phyloP scores from a whole-genome alignment of 1,284 basidiomycete genomes.

The Melanopsichium pennsylvanicum region DNA sequence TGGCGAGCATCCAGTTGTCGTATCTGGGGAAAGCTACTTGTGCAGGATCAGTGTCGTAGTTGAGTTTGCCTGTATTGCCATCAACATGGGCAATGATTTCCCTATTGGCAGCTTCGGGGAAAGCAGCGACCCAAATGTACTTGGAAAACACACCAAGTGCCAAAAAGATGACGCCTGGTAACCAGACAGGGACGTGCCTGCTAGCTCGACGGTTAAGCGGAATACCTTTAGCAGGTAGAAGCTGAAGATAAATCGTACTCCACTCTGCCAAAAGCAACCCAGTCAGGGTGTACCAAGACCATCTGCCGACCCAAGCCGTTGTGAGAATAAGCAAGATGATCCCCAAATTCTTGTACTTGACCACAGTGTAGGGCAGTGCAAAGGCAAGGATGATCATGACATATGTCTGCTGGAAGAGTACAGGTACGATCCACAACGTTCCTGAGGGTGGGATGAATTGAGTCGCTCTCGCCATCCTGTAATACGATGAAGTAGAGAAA shows the following conservation, averaged over 20 bases:
- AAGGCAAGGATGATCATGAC: constrained; percentile 48
- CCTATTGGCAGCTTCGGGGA: constrained; percentile 20
- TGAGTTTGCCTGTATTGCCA: constrained; percentile 41
- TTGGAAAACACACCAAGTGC: constrained; percentile 42
- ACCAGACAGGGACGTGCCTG: constrained; percentile 5
- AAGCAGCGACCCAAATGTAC: constrained; percentile 47
- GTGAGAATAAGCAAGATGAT: constrained; percentile 38
- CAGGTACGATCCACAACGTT: constrained; percentile 48
- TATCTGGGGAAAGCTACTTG: constrained; percentile 41
- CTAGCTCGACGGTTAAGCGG: constrained; percentile 17
- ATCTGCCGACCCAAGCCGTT: constrained; percentile 53
- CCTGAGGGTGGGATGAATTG: constrained; percentile 41
- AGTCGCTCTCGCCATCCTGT: constrained; percentile 26
- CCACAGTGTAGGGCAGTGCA: constrained; percentile 41
- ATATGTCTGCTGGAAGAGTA: constrained; percentile 55
- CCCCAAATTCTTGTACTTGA: constrained; percentile 48
- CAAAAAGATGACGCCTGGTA: constrained; percentile 27
- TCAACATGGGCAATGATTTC: constrained; percentile 46
- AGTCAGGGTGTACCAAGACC: constrained; percentile 55
- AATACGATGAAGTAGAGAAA: constrained; percentile 39
- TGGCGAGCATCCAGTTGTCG: constrained; percentile 53
- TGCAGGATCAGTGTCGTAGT: constrained; percentile 20
- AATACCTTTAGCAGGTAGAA: constrained; percentile 16
- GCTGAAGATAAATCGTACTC: constrained; percentile 37
- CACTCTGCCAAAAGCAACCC: constrained; percentile 51